Percentiles rank a stretch among this genome's conserved stretches.
phyloP scores from a whole-genome alignment of 2,329 filamentous ascomycete genomes.

The Hypoxylon sp. region DNA sequence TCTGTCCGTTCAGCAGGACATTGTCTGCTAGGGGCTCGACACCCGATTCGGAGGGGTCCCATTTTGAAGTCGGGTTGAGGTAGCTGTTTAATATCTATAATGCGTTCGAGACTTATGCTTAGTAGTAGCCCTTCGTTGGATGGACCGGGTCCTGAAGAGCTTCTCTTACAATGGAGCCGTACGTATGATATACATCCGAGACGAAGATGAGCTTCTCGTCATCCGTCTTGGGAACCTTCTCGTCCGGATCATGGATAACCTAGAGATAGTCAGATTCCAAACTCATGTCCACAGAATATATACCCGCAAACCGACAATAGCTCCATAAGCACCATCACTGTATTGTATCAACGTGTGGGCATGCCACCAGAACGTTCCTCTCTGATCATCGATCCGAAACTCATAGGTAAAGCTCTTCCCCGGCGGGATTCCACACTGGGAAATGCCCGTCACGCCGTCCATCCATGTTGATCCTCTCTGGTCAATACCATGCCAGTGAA shows the following conservation, averaged over 20 bases:
- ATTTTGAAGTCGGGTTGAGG: constrained; percentile 54
- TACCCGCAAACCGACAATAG: constrained; percentile 62
- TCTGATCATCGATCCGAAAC: constrained; percentile 64
- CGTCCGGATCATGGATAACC: constrained; percentile 57
- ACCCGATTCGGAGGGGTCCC: constrained; percentile 55
- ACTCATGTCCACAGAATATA: background rate
- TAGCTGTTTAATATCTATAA: constrained; percentile 53
- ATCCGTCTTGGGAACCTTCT: constrained; percentile 51
- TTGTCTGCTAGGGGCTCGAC: constrained; percentile 61
- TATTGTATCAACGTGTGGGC: constrained; percentile 73
- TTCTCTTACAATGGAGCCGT: constrained; percentile 53
- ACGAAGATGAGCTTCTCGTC: constrained; percentile 59
- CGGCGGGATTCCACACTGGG: constrained; percentile 72
- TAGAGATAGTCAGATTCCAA: constrained; percentile 36
- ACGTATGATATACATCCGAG: constrained; percentile 58
- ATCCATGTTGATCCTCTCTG: constrained; percentile 75
- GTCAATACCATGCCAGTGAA: constrained; percentile 79
- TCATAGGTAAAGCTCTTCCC: constrained; percentile 72
- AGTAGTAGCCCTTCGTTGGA: background rate
- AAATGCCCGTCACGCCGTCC: constrained; percentile 75
- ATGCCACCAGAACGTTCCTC: constrained; percentile 69
- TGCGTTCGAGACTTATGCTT: background rate
- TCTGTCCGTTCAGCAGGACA: constrained; percentile 59
- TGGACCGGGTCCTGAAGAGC: background rate
- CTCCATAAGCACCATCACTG: constrained; percentile 74